Percentiles rank a stretch among this genome's conserved stretches.
Conservation (phyloP, 768 basidiomycete species). For the Tulasnella sp. region DNA sequence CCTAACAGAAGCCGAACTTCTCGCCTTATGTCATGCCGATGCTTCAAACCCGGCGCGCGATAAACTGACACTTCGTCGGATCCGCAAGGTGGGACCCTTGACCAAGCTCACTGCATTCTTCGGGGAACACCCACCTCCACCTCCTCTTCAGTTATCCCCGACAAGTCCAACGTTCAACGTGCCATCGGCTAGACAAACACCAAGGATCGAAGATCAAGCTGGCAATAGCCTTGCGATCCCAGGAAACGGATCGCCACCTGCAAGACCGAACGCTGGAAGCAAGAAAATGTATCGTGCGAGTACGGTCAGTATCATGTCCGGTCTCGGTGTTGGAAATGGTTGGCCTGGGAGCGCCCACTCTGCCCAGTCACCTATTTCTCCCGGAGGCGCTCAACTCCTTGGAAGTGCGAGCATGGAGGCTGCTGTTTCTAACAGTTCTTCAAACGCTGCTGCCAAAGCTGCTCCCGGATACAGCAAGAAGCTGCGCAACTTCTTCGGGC, state of each 20-base stretch:
- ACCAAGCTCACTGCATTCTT: constrained; percentile 37
- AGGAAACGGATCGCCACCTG: constrained; percentile 3
- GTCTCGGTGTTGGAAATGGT: constrained; percentile 42
- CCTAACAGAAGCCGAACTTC: constrained; percentile 66
- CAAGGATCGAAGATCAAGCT: neutral
- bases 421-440: constrained; percentile 23
- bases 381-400: constrained; percentile 12
- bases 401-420: constrained; percentile 33
- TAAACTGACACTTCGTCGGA: constrained; percentile 61
- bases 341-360: constrained; percentile 42
- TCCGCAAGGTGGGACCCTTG: constrained; percentile 25
- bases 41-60: constrained; percentile 69
- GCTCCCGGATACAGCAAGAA: constrained; percentile 33
- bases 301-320: constrained; percentile 86
- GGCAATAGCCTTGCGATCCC: constrained; percentile 11
- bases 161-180: constrained; percentile 31
- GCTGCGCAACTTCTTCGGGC: constrained; percentile 92
- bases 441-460: neutral
- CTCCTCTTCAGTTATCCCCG: constrained; percentile 13
- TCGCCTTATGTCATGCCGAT: constrained; percentile 72
- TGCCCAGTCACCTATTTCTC: constrained; percentile 34
- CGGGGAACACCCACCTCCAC: constrained; percentile 33
- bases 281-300: constrained; percentile 81
- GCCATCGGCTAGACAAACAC: too few species aligned
- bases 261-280: constrained; percentile 14